Conservation (phyloP, 2,329 filamentous ascomycete species). For the Plenodomus biglobosus region DNA sequence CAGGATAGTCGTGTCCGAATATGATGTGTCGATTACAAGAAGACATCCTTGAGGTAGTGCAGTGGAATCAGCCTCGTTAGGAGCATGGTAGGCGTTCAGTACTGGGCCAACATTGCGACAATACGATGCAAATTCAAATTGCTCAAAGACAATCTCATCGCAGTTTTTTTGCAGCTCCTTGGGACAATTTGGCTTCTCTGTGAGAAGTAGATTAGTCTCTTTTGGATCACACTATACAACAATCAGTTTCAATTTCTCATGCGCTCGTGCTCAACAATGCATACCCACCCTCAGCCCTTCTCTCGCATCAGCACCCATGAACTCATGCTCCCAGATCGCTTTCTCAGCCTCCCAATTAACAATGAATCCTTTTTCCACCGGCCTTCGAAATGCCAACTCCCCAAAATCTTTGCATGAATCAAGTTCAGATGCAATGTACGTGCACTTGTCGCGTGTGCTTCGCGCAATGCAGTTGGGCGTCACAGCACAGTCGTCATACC, state of each 20-base stretch:
- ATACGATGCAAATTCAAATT: constrained; percentile 90
- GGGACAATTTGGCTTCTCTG: constrained; percentile 82
- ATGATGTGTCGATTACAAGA: constrained; percentile 88
- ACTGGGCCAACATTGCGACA: constrained; percentile 71
- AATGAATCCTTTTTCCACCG: constrained; percentile 90
- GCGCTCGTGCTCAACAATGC: constrained; percentile 14
- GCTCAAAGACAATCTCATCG: constrained; percentile 96
- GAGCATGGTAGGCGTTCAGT: constrained; percentile 74
- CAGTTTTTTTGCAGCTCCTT: constrained; percentile 82
- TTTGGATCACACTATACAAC: constrained; percentile 65
- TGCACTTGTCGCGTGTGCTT: constrained; percentile 70
- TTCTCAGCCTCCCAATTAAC: constrained; percentile 97
- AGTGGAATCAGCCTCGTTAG: constrained; percentile 47
- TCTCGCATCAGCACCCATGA: constrained; percentile 72
- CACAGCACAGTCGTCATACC: constrained; percentile 57
- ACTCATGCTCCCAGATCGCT: constrained; percentile 90
- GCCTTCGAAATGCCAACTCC: constrained; percentile 81
- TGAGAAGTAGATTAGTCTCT: constrained; percentile 80
- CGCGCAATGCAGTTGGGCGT: constrained; percentile 90
- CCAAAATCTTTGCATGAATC: constrained; percentile 83
- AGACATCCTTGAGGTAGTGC: constrained; percentile 71
- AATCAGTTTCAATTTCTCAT: neutral
- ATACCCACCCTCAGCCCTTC: constrained; percentile 57
- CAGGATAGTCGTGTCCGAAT: constrained; percentile 89
- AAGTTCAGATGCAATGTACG: constrained; percentile 79